Percentiles rank a stretch among this genome's conserved stretches.
Conservation (phyloP, 208 protist species). For the Leptomonas pyrrhocoris region DNA sequence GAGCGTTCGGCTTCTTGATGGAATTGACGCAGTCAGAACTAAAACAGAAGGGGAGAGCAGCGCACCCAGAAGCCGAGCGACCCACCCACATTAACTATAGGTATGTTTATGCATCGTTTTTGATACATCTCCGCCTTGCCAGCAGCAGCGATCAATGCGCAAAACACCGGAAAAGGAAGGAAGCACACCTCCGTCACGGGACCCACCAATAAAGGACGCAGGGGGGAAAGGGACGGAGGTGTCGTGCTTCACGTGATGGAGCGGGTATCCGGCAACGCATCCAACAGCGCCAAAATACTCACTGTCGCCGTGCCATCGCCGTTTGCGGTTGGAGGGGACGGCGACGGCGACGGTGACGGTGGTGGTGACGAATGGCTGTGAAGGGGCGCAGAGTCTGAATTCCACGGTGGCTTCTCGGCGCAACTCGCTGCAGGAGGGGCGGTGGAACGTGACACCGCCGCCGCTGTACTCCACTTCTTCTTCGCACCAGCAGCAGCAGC, state of each 20-base stretch:
- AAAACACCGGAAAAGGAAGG: neutral
- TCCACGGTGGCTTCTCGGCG: no score
- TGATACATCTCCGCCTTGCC: no score
- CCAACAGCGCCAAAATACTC: conserved; percentile 38
- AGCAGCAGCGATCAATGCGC: no score
- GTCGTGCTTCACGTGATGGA: neutral
- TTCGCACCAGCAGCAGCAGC: no score
- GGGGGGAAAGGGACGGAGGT: neutral
- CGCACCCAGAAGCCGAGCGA: neutral
- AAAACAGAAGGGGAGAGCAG: neutral
- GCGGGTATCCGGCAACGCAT: conserved; percentile 35
- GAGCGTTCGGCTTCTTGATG: no score
- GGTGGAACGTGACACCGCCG: neutral
- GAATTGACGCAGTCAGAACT: neutral
- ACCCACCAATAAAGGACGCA: no score
- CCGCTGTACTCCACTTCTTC: no score
- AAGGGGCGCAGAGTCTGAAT: no score
- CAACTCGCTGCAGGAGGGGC: neutral
- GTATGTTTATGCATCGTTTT: no score
- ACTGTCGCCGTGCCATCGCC: neutral
- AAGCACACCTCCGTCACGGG: neutral
- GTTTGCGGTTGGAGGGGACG: neutral
- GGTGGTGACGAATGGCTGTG: neutral
- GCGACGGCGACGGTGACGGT: neutral
- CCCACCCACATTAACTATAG: no score